phyloP scores from a whole-genome alignment of 169 alveolate genomes.

The Plasmodium inui region DNA sequence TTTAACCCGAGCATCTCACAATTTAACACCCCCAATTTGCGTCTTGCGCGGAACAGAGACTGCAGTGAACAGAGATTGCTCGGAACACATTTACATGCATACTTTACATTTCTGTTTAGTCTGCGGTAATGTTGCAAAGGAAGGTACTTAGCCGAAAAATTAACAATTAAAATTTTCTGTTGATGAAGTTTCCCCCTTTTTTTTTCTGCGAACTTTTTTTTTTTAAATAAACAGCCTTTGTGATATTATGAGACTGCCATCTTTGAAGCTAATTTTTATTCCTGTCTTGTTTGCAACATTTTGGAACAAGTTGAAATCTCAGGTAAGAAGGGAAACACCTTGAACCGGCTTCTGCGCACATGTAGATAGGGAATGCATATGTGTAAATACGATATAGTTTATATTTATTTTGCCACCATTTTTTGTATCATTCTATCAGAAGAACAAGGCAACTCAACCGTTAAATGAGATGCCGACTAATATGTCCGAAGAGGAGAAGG shows the following conservation, averaged over 20 bases:
- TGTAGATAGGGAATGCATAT: background rate
- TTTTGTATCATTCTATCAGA: background rate
- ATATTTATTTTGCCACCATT: background rate
- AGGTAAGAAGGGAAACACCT: conserved; percentile 13
- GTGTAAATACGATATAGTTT: background rate
- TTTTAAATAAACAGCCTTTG: background rate
- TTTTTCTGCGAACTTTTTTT: background rate
- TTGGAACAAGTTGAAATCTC: conserved; percentile 40
- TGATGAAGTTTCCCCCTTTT: background rate
- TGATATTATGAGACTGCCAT: conserved; percentile 16
- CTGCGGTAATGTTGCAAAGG: background rate
- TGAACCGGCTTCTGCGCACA: background rate
- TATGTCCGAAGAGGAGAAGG: conserved; percentile 40
- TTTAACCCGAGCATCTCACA: background rate
- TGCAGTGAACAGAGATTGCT: background rate
- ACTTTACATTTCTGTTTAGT: background rate
- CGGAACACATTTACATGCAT: background rate
- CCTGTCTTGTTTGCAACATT: conserved; percentile 3
- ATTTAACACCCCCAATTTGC: background rate
- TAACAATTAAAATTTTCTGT: background rate
- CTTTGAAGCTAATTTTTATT: background rate
- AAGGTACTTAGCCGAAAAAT: background rate
- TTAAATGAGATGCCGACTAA: background rate
- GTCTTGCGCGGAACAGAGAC: background rate
- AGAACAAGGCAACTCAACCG: background rate